Evolutionary conservation across 768 basidiomycete genomes (phyloP).

Genomic region (Termitomyces sp.): DNA sequence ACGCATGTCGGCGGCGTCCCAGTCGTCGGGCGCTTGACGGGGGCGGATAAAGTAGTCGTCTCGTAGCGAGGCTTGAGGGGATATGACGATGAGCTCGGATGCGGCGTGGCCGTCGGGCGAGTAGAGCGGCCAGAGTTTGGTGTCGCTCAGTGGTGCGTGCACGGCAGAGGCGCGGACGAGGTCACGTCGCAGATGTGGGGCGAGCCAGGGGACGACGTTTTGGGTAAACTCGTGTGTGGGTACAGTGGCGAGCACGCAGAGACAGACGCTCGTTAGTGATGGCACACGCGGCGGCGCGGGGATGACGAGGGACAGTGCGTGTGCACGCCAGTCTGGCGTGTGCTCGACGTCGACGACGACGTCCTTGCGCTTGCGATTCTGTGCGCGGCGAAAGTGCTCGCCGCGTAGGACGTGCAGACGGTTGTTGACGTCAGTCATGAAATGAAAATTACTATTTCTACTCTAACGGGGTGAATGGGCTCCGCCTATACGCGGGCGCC

Average conservation of each 20-base stretch:
- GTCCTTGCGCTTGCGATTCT: too few relatives aligned
- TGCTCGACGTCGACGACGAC: conserved; percentile 12
- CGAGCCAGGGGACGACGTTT: conserved; percentile 44
- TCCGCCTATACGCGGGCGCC: conserved; percentile 66
- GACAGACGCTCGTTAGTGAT: conserved; percentile 50
- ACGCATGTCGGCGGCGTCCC: conserved; percentile 22
- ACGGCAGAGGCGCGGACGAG: conserved; percentile 56
- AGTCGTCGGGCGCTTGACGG: conserved; percentile 42
- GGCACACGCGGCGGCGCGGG: conserved; percentile 34
- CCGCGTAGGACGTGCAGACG: conserved; percentile 54
- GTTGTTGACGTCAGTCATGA: conserved; percentile 31
- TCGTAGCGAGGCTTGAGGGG: conserved; percentile 40
- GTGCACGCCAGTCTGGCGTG: conserved; percentile 42
- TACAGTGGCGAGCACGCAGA: conserved; percentile 38
- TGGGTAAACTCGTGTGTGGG: conserved; percentile 36
- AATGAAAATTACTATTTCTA: conserved; percentile 20
- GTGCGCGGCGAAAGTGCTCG: conserved; percentile 63
- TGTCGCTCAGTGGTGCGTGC: conserved; percentile 45
- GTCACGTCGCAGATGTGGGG: conserved; percentile 51
- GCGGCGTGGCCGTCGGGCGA: conserved; percentile 46
- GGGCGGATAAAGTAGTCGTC: conserved; percentile 36
- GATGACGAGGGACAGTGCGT: conserved; percentile 52
- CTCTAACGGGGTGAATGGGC: conserved; percentile 77
- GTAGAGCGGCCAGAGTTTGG: conserved; percentile 46
- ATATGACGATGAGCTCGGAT: conserved; percentile 62